Evolutionary conservation across 768 basidiomycete species (phyloP).

Genomic region (Basidioascus undulatus): DNA sequence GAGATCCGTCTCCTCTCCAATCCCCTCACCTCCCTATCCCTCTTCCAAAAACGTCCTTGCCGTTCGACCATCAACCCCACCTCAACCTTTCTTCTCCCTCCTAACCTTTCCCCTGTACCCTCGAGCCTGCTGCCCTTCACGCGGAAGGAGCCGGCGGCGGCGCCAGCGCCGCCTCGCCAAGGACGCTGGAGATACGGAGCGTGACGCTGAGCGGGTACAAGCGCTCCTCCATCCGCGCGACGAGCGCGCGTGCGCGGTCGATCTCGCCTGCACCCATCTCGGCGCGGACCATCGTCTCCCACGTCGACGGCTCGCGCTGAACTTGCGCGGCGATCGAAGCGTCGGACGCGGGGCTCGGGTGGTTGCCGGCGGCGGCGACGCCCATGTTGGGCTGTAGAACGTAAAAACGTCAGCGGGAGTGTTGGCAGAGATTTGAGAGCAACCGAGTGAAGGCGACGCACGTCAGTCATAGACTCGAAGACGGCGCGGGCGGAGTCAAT

Average conservation of each 20-base stretch:
- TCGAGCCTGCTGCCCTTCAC: conserved; percentile 29
- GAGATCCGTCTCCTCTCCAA: no score
- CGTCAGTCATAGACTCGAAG: conserved; percentile 59
- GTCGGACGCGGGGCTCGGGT: conserved; percentile 14
- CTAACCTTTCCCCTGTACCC: not conserved
- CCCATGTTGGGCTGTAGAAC: conserved; percentile 24
- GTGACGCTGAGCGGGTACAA: not conserved
- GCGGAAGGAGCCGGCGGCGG: conserved; percentile 55
- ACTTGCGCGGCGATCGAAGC: conserved; percentile 32
- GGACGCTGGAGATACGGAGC: conserved; percentile 5
- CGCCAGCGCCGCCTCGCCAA: conserved; percentile 29
- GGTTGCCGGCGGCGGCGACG: conserved; percentile 72
- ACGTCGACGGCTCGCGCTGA: conserved; percentile 79
- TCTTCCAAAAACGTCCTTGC: no score
- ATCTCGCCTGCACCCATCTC: conserved; percentile 60
- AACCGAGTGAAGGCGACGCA: no score
- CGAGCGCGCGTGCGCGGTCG: conserved; percentile 38
- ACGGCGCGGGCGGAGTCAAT: conserved; percentile 45
- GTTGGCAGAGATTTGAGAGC: conserved; percentile 4
- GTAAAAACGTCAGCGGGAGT: not conserved
- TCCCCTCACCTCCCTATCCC: no score
- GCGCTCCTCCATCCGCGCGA: conserved; percentile 46
- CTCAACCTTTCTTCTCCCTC: no score
- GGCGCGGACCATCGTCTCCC: conserved; percentile 85
- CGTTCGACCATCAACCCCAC: no score